Evolutionary conservation across 306 rosid species (phyloP).

Genomic region (Boehmeria nivea): DNA sequence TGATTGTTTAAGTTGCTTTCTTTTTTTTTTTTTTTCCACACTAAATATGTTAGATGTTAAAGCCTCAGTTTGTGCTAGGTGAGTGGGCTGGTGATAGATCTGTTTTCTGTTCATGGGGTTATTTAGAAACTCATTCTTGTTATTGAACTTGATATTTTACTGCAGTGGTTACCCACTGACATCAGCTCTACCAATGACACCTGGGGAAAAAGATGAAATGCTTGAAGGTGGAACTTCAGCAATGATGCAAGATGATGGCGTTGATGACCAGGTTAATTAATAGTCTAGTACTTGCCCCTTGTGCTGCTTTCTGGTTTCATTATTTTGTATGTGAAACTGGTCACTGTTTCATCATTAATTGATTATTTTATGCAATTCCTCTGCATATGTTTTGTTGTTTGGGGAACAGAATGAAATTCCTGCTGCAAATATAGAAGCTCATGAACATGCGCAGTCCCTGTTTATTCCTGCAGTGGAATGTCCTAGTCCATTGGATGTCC

Average conservation of each 20-base stretch:
- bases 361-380: neutral
- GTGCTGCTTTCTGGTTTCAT: conserved; percentile 10
- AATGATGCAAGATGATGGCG: conserved; percentile 28
- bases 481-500: conserved; percentile 43
- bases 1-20: too few relatives aligned
- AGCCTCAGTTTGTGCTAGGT: neutral
- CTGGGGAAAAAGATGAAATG: conserved; percentile 39
- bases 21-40: too few relatives aligned
- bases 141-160: conserved; percentile 9
- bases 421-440: conserved; percentile 27
- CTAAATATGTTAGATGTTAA: too few relatives aligned
- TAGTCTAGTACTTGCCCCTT: conserved; percentile 7
- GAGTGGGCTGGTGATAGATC: neutral
- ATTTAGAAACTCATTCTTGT: conserved; percentile 6
- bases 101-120: conserved; percentile 12
- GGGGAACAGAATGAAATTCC: conserved; percentile 43
- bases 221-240: conserved; percentile 38
- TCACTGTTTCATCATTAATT: neutral
- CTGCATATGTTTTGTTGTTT: conserved; percentile 13
- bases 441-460: conserved; percentile 55
- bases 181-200: conserved; percentile 22
- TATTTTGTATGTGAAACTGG: neutral
- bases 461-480: conserved; percentile 63
- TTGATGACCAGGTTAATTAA: conserved; percentile 35
- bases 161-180: conserved; percentile 39